Base-by-base conservation (phyloP, 805 yeast genomes). In the Cyberlindnera americana region DNA sequence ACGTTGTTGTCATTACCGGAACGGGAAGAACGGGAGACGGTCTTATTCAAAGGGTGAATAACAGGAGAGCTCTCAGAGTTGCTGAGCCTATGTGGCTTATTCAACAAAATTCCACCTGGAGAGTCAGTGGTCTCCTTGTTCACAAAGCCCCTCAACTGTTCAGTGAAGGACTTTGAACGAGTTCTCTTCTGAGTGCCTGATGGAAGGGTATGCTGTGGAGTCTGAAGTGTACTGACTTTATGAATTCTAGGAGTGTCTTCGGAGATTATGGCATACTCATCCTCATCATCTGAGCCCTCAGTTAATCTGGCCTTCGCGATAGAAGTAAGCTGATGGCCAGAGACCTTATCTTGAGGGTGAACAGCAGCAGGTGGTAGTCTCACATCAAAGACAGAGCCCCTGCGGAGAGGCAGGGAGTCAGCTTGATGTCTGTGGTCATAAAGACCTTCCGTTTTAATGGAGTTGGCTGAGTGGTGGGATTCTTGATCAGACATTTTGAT, bases 401-500 rank as follows among this genome's bases (percentile, higher is more conserved):
- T 52, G 42, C 69, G 62, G 12, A 62, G 53, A 3, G 70, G 69
- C 17, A 65, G 41, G 19, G 69, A 56, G 43, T 67, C 72, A 4
- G 72, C 65, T 47, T 72, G 76, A 49, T 66, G 62, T 43, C 78
- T 66, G 50, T 73, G 78, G 51, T 73, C 78, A 45, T 70, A 61
- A 25, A 73, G 54, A 37, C 60, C 70, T 23, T 64, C 68, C 2
- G 70, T 66, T 35, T 59, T 62, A 59, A 66, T 58, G 12, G 71
- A 65, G 31, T 33, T 30, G 13, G 29, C 26, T 8, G 56, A 49
- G 34, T 46, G 56, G 27, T 35, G 41, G 37, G 57, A 52, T 34
- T 56, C 60, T 40, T 46, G 53, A 44, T 56, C 60, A 19, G 60
- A 56, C 60, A 56, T 56, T 17, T 23, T 30, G 14, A n/a, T n/a